Conservation (phyloP, 208 protist species). For the Naegleria gruberi region DNA sequence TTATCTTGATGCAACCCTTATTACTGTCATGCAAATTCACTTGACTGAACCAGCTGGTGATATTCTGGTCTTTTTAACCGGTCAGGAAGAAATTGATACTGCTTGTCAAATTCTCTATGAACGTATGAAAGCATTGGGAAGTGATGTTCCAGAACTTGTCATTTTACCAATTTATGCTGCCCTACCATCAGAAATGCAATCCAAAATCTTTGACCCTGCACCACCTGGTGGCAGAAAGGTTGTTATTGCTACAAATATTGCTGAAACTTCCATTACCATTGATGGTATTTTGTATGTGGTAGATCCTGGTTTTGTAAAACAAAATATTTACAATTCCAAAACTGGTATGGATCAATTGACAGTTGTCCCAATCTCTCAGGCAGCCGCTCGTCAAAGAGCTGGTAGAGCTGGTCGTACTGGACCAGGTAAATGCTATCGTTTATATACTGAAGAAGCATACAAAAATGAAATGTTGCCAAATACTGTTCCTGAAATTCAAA, state of each 20-base stretch:
- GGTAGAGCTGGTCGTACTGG: slow-evolving; percentile 87
- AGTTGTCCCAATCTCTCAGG: slow-evolving; percentile 89
- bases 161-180: slow-evolving; percentile 95
- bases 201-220: slow-evolving; percentile 93
- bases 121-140: slow-evolving; percentile 67
- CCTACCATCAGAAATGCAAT: slow-evolving; percentile 93
- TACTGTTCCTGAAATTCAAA: slow-evolving; percentile 89
- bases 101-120: slow-evolving; percentile 89
- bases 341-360: slow-evolving; percentile 90
- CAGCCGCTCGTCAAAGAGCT: slow-evolving; percentile 83
- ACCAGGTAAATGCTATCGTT: slow-evolving; percentile 86
- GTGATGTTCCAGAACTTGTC: slow-evolving; percentile 68
- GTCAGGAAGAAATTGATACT: slow-evolving; percentile 96
- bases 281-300: slow-evolving; percentile 97
- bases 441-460: slow-evolving; percentile 87
- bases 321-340: slow-evolving; percentile 90
- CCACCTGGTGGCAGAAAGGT: slow-evolving; percentile 77
- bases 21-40: slow-evolving; percentile 95
- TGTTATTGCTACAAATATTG: slow-evolving; percentile 99
- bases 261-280: slow-evolving; percentile 98
- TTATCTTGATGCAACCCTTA: slow-evolving; percentile 92
- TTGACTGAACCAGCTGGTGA: slow-evolving; percentile 88
- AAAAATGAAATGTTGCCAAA: slow-evolving; percentile 83
- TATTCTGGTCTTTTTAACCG: slow-evolving; percentile 98
- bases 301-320: slow-evolving; percentile 94